phyloP scores from a whole-genome alignment of 2,329 filamentous ascomycete genomes.

The Akanthomyces muscarius region DNA sequence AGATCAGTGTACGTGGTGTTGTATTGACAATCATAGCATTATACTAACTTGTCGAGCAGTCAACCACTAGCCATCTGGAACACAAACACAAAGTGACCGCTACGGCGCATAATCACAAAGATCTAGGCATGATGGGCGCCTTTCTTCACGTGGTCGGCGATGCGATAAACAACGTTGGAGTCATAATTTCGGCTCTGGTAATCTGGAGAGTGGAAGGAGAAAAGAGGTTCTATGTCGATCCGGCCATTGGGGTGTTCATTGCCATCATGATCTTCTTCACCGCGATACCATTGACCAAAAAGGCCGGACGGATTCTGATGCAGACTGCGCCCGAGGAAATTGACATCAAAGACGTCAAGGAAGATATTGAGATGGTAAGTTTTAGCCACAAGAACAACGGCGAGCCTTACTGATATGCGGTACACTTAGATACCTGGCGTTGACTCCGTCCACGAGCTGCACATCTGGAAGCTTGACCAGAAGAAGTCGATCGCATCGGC shows the following conservation, averaged over 20 bases:
- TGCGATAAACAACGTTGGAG: slow-evolving; percentile 71
- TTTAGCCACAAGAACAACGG: neutral
- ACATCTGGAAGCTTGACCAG: slow-evolving; percentile 71
- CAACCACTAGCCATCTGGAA: slow-evolving; percentile 37
- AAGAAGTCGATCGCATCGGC: slow-evolving; percentile 65
- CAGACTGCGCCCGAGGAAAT: slow-evolving; percentile 61
- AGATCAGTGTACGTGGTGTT: neutral
- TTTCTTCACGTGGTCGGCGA: slow-evolving; percentile 69
- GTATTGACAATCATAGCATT: neutral
- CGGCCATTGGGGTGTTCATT: slow-evolving; percentile 64
- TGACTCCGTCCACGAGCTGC: slow-evolving; percentile 64
- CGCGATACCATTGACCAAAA: slow-evolving; percentile 58
- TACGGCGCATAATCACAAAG: slow-evolving; percentile 39
- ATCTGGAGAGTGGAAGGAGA: slow-evolving; percentile 62
- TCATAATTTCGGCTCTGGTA: slow-evolving; percentile 64
- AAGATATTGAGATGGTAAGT: slow-evolving; percentile 61
- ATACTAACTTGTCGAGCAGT: slow-evolving; percentile 9
- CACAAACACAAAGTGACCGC: slow-evolving; percentile 43
- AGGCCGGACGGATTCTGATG: slow-evolving; percentile 61
- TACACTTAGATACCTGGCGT: slow-evolving; percentile 58
- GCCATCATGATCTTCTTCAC: slow-evolving; percentile 67
- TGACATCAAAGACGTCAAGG: slow-evolving; percentile 57
- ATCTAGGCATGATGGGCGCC: slow-evolving; percentile 69
- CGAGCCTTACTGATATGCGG: neutral
- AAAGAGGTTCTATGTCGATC: slow-evolving; percentile 66